phyloP scores from a whole-genome alignment of 257 asterid genomes.

The Solanum etuberosum region DNA sequence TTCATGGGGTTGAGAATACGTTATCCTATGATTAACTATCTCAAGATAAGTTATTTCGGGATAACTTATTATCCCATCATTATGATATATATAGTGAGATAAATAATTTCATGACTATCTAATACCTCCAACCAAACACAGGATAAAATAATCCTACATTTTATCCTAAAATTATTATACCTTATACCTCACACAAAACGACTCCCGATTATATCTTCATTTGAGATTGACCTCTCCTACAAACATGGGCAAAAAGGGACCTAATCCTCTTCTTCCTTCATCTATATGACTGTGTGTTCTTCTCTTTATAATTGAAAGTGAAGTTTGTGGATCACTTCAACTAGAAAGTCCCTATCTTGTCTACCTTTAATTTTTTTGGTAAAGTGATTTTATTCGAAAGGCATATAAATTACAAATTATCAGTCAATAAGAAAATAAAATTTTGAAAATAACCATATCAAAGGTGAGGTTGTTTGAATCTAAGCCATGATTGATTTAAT shows the following conservation, averaged over 20 bases:
- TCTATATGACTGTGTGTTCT: neutral
- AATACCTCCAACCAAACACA: neutral
- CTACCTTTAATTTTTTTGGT: neutral
- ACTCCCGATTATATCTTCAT: conserved; percentile 1
- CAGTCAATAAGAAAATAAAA: neutral
- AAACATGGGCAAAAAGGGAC: neutral
- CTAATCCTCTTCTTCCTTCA: neutral
- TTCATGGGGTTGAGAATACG: neutral
- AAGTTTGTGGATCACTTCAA: neutral
- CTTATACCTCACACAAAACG: no score
- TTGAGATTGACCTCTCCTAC: conserved; percentile 5
- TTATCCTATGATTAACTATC: no score
- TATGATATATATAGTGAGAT: neutral
- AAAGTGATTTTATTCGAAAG: neutral
- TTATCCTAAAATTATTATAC: no score
- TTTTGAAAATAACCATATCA: neutral
- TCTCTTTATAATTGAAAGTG: neutral
- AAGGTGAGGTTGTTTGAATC: neutral
- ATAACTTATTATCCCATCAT: no score
- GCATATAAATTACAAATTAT: neutral
- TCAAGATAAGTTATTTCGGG: no score
- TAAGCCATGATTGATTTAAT: conserved; percentile 2
- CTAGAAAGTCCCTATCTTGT: neutral
- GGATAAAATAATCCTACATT: no score
- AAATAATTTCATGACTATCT: neutral